Percentiles rank a stretch among this genome's conserved stretches.
Conservation (phyloP, 2,329 filamentous ascomycete genomes). For the Cladosporium sp. region DNA sequence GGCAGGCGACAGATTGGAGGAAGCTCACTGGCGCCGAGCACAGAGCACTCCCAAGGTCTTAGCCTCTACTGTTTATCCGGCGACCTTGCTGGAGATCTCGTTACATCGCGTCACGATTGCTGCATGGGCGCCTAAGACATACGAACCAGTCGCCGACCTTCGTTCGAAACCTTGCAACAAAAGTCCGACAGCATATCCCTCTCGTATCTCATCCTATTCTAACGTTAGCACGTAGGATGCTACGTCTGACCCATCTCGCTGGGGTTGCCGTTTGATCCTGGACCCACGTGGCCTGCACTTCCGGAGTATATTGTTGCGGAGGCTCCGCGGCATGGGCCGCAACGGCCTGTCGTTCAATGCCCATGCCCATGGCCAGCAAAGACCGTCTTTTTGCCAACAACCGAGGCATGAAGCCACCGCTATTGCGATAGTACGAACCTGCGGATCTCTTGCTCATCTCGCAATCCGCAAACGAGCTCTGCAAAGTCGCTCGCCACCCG, state of each 20-base stretch:
- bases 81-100: constrained; percentile 6
- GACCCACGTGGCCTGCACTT: constrained; percentile 21
- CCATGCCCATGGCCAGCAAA: not conserved
- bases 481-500: not conserved
- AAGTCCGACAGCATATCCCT: not conserved
- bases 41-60: constrained; percentile 19
- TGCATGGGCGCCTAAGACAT: constrained; percentile 14
- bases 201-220: not conserved
- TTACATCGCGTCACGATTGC: constrained; percentile 7
- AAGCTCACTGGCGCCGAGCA: constrained; percentile 15
- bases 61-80: constrained; percentile 14
- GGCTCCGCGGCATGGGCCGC: constrained; percentile 9
- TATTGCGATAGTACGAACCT: not conserved
- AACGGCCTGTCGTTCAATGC: constrained; percentile 1
- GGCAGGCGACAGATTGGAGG: constrained; percentile 6
- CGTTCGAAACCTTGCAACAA: not conserved
- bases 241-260: not conserved
- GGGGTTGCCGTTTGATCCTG: constrained; percentile 19
- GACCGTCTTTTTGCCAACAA: not conserved
- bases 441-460: not conserved
- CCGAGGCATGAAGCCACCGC: not conserved
- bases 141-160: not conserved
- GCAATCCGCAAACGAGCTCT: not conserved
- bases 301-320: constrained; percentile 21
- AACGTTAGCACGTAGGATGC: not conserved